Evolutionary conservation across 1,284 basidiomycete species (phyloP), one percentile per base, ranked within the genome.

Genomic region (Quambalaria eucalypti): DNA sequence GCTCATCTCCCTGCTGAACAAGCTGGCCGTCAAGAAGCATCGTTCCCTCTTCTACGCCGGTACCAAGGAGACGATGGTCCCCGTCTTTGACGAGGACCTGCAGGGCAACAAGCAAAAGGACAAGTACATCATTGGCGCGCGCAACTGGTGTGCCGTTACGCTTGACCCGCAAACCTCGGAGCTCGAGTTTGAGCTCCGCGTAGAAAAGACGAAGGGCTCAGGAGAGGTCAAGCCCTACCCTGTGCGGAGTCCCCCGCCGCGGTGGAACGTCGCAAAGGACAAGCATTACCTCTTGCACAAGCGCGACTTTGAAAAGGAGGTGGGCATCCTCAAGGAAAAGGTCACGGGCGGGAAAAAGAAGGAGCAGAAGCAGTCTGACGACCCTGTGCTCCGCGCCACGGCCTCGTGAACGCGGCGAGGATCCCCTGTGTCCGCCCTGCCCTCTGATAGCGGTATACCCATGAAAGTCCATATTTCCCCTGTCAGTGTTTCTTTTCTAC

Each of bases 121-220:
- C 51, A 51, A 85, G 69, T 84, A 81, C 69, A 85, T 92, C 55
- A 90, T 90, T 82, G 87, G 88, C 1, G 81, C 84, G 49, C 82
- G 93, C 40, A 98, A 98, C 76, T 98, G 90, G 84, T 87, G 89
- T 65, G 81, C 81, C n/a, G 83, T 88, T 4, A 78, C 82, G 29
- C 86, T 83, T 77, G 81, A 87, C 40, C 68, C 76, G 3, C 51
- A 65, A 1, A 81, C 81, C 1, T 85, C 85, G 0, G 86, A 87
- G 16, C 73, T 97, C 51, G 76, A 83, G n/a, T 96, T 91, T 62
- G 87, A 91, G 65, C 82, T 97, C 62, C 83, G 87, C 1, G 84
- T 97, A 4, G 93, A 98, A 31, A 68, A 63, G 39, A 57, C 53
- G 9, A 54, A 67, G 16, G 73, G 73, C 6, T 50, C 55, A 1